phyloP scores from a whole-genome alignment of 1,284 basidiomycete genomes.

The Cutaneotrichosporon spelunceum region DNA sequence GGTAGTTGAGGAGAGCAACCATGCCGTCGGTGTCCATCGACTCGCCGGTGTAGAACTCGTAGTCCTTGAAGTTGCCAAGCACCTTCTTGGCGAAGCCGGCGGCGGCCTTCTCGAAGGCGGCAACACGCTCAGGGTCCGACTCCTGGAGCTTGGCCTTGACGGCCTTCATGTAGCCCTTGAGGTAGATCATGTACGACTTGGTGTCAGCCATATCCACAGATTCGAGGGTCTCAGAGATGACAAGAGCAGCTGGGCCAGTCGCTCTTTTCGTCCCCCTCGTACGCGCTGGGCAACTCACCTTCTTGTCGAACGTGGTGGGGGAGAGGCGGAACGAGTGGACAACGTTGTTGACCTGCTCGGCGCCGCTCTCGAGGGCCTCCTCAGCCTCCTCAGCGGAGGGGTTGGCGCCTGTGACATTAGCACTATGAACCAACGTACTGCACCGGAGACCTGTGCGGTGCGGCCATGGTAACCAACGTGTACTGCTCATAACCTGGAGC shows the following conservation, averaged over 20 bases:
- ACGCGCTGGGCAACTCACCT: constrained; percentile 49
- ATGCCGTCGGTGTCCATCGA: constrained; percentile 82
- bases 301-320: constrained; percentile 84
- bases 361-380: constrained; percentile 79
- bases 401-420: constrained; percentile 66
- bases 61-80: constrained; percentile 74
- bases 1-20: constrained; percentile 72
- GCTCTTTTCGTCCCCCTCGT: not conserved
- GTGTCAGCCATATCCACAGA: not conserved
- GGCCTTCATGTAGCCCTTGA: constrained; percentile 89
- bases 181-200: constrained; percentile 68
- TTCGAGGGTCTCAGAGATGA: not conserved
- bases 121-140: constrained; percentile 65
- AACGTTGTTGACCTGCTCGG: constrained; percentile 79
- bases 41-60: constrained; percentile 72
- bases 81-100: constrained; percentile 78
- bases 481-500: not conserved
- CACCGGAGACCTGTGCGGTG: not conserved
- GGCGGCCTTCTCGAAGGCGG: constrained; percentile 81
- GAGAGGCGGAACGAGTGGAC: constrained; percentile 90
- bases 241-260: not conserved
- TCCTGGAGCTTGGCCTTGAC: constrained; percentile 65
- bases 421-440: not conserved
- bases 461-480: not conserved
- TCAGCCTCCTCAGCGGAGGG: constrained; percentile 84